phyloP scores from a whole-genome alignment of 2,329 filamentous ascomycete genomes.

The Fusarium burgessii region DNA sequence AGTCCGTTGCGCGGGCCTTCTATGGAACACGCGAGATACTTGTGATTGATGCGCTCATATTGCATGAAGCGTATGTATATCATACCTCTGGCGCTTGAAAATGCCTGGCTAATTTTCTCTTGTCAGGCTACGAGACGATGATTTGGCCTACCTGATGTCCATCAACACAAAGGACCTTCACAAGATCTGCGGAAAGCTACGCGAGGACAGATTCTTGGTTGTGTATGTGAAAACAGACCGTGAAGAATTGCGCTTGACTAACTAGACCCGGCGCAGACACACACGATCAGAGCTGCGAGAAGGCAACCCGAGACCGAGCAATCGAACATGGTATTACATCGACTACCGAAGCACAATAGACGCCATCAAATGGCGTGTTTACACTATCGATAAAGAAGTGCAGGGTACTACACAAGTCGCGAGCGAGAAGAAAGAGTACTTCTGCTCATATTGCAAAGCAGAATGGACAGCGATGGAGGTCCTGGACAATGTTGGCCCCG shows the following conservation, averaged over 20 bases:
- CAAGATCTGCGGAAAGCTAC: constrained; percentile 86
- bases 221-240: constrained; percentile 66
- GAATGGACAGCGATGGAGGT: constrained; percentile 94
- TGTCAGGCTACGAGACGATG: constrained; percentile 84
- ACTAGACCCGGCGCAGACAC: constrained; percentile 64
- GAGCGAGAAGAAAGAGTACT: constrained; percentile 91
- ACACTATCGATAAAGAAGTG: constrained; percentile 87
- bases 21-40: constrained; percentile 87
- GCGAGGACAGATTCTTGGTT: constrained; percentile 86
- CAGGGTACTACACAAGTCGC: constrained; percentile 85
- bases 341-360: constrained; percentile 95
- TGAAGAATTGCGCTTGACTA: constrained; percentile 52
- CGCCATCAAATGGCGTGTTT: constrained; percentile 94
- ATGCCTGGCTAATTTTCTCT: constrained; percentile 67
- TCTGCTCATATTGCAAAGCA: constrained; percentile 82
- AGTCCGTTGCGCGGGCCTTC: constrained; percentile 87
- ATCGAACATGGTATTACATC: constrained; percentile 96
- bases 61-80: constrained; percentile 77
- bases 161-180: constrained; percentile 94
- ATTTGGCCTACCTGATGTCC: constrained; percentile 86
- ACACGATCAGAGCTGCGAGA: constrained; percentile 78
- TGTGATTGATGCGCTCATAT: constrained; percentile 86
- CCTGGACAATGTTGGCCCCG: constrained; percentile 76
- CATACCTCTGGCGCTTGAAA: constrained; percentile 2
- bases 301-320: constrained; percentile 83